Evolutionary conservation across 2,329 filamentous ascomycete genomes (phyloP), one percentile per base, ranked within the genome.

Genomic region (Colletotrichum tabaci): DNA sequence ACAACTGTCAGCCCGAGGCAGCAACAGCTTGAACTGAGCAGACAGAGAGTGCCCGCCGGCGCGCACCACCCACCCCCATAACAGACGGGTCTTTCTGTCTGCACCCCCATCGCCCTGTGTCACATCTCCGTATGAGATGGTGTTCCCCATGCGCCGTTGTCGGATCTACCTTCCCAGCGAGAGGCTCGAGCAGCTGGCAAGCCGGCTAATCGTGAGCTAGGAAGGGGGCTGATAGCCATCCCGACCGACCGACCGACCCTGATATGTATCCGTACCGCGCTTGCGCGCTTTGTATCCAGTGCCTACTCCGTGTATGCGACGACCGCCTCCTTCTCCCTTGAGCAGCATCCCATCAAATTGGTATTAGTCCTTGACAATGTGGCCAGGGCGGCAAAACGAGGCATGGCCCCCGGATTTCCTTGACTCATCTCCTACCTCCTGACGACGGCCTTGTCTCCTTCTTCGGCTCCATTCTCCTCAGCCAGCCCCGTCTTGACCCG

Each of bases 381-480:
- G 57, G 26, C 44, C 57, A 61, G 57, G 57, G 57, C 57, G 57
- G 57, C 57, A 61, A 49, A 18, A 23, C 26, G 55, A 26, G 57
- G 44, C 57, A 26, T 61, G 68, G 50, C 64, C 68, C 63, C 71
- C 71, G 55, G 68, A 65, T 74, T 74, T 73, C 69, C 72, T 74
- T 74, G 72, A 74, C 72, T 74, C 72, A 73, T 74, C 47, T 35
- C 35, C 12, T 50, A 23, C 26, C 62, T 49, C 26, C 62, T 49
- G 52, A 40, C 62, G 30, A 65, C 58, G n/a, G 47, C 35, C 60
- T 62, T 61, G 40, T 53, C 26, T 44, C 46, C 40, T 55, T 67
- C 55, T 58, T 58, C 55, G 63, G 49, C 64, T 71, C 67, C 67
- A 67, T 71, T 38, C 42, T 67, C 38, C 67, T 57, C 56, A 67